A percentile compares a stretch with the other conserved stretches of the same genome.
Evolutionary conservation across 2,329 filamentous ascomycete species (phyloP).

Genomic region (Bertia moriformis): DNA sequence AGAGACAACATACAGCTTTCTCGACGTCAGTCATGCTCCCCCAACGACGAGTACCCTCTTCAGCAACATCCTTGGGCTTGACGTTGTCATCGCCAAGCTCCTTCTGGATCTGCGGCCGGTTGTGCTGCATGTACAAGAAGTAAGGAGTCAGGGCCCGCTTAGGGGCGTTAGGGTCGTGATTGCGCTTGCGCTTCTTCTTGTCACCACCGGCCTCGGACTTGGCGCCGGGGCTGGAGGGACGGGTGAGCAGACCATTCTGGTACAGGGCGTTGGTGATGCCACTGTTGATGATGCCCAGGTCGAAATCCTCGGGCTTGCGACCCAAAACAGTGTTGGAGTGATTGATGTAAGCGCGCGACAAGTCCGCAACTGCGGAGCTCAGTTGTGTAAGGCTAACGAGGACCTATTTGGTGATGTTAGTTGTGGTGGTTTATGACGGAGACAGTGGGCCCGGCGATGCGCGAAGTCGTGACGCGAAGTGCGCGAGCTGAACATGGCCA

Average conservation of each 20-base stretch:
- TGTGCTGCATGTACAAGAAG: conserved; percentile 1
- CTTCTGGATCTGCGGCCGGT: not conserved
- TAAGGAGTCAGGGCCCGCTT: conserved; percentile 1
- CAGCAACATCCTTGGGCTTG: not conserved
- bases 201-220: conserved; percentile 1
- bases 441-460: too few relatives aligned
- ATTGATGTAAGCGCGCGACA: not conserved
- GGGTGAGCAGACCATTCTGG: not conserved
- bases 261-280: not conserved
- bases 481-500: too few relatives aligned
- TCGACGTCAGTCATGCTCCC: not conserved
- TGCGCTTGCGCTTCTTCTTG: not conserved
- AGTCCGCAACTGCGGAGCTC: not conserved
- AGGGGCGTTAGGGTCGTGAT: not conserved
- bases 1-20: not conserved
- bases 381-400: not conserved
- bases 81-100: not conserved
- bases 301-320: not conserved
- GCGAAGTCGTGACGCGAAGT: too few relatives aligned
- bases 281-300: not conserved
- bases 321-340: not conserved
- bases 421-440: too few relatives aligned
- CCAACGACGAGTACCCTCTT: conserved; percentile 1
- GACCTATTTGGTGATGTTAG: too few relatives aligned
- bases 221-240: not conserved